Conservation (phyloP, 192 early-diverging fungal species). For the Rhizoclosmatium globosum region DNA sequence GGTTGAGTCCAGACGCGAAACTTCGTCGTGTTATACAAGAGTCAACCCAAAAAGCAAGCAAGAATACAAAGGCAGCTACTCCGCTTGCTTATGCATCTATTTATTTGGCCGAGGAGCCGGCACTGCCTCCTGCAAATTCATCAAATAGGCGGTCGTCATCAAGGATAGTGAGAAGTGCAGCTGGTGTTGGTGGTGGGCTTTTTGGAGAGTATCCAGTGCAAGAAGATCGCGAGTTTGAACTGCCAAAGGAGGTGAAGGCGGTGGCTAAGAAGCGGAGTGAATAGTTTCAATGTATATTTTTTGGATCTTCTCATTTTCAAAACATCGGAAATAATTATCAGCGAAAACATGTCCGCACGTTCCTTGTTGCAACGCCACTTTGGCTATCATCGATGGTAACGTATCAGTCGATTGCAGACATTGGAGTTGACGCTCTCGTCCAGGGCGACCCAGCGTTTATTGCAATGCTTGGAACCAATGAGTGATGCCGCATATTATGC, state of each 20-base stretch:
- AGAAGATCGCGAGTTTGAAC: slow-evolving; percentile 12
- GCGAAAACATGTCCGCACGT: too few species aligned
- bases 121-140: background rate
- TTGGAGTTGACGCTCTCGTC: too few species aligned
- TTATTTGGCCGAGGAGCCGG: slow-evolving; percentile 3
- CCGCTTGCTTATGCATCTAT: slow-evolving; percentile 5
- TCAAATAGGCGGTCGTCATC: background rate
- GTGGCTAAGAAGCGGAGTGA: background rate
- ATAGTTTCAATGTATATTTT: too few species aligned
- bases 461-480: background rate
- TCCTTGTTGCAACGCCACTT: too few species aligned
- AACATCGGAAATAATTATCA: too few species aligned
- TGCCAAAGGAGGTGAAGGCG: background rate
- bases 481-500: slow-evolving; percentile 3
- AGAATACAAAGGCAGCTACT: background rate
- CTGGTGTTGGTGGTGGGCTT: background rate
- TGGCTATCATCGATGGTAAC: too few species aligned
- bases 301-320: too few species aligned
- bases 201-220: slow-evolving; percentile 9
- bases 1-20: background rate
- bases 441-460: background rate
- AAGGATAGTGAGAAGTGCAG: background rate
- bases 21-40: background rate
- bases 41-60: background rate
- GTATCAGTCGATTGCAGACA: too few species aligned